Percentiles rank a stretch among this genome's conserved stretches.
Conservation (phyloP, 768 basidiomycete genomes). For the Lyophyllum shimeji region DNA sequence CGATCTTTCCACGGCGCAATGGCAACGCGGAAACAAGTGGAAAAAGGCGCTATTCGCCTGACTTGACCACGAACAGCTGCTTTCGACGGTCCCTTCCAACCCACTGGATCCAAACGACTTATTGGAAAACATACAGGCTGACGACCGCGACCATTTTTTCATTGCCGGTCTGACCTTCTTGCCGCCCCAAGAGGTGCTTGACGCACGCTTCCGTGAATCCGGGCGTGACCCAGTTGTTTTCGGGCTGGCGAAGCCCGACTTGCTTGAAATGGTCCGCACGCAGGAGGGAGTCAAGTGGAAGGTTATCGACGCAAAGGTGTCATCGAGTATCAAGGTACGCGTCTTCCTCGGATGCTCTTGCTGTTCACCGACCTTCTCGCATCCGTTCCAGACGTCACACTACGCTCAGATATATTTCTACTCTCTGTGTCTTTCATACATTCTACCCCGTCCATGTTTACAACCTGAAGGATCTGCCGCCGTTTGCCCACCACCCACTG, state of each 20-base stretch:
- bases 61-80: slow-evolving; percentile 38
- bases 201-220: slow-evolving; percentile 29
- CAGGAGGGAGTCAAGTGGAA: slow-evolving; percentile 38
- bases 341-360: background rate
- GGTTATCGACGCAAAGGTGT: slow-evolving; percentile 52
- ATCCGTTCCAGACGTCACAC: slow-evolving; percentile 41
- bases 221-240: slow-evolving; percentile 37
- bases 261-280: slow-evolving; percentile 41
- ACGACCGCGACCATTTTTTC: slow-evolving; percentile 45
- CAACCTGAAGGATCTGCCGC: slow-evolving; percentile 34
- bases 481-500: slow-evolving; percentile 46
- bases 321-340: slow-evolving; percentile 44
- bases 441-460: slow-evolving; percentile 36
- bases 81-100: slow-evolving; percentile 38
- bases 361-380: background rate
- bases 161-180: slow-evolving; percentile 42
- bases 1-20: slow-evolving; percentile 28
- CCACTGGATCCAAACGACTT: slow-evolving; percentile 33
- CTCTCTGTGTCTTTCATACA: slow-evolving; percentile 39
- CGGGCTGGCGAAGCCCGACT: slow-evolving; percentile 48
- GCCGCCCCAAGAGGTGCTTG: slow-evolving; percentile 37
- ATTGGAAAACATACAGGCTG: slow-evolving; percentile 40
- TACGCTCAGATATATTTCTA: slow-evolving; percentile 55
- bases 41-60: slow-evolving; percentile 39
- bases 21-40: slow-evolving; percentile 46